A percentile compares a stretch with the other conserved stretches of the same genome.
Evolutionary conservation across 2,329 filamentous ascomycete species (phyloP).

Genomic region (Fonsecaea pedrosoi): DNA sequence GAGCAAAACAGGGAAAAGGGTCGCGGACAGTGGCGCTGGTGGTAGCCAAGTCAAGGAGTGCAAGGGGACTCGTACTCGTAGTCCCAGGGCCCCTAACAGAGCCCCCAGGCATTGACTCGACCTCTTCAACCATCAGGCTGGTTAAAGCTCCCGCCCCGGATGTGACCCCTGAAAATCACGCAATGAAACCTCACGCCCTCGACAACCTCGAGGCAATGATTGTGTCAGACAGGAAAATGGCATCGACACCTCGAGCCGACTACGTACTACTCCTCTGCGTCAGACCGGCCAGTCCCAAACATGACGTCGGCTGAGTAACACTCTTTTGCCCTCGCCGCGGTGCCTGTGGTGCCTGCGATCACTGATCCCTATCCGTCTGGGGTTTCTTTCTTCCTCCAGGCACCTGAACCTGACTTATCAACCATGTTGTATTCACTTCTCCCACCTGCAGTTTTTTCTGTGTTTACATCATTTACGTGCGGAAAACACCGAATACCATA

Average conservation of each 20-base stretch:
- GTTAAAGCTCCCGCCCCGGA: slow-evolving; percentile 1
- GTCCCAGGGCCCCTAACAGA: background rate
- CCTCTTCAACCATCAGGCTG: background rate
- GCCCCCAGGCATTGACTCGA: background rate
- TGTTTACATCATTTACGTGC: slow-evolving; percentile 4
- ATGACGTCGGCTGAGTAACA: slow-evolving; percentile 13
- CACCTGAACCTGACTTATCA: background rate
- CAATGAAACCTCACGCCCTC: slow-evolving; percentile 4
- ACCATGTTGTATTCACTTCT: background rate
- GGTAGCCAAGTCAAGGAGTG: background rate
- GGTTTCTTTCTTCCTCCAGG: slow-evolving; percentile 16
- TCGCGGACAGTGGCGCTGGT: background rate
- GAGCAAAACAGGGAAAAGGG: background rate
- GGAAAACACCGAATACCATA: background rate
- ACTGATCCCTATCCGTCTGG: slow-evolving; percentile 1
- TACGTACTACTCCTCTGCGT: background rate
- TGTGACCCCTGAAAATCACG: slow-evolving; percentile 19
- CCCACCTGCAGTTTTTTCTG: background rate
- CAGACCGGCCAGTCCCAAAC: background rate
- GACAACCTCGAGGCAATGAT: background rate
- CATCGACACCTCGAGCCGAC: no score
- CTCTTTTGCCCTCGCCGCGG: background rate
- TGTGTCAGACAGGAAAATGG: background rate
- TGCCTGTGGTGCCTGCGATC: background rate
- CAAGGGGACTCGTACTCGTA: no score